These are phyloP conservation scores for Phytophthora hibernalis DNA, from an alignment of 352 stramenopile genomes.

Conservation along the genomic window DNA sequence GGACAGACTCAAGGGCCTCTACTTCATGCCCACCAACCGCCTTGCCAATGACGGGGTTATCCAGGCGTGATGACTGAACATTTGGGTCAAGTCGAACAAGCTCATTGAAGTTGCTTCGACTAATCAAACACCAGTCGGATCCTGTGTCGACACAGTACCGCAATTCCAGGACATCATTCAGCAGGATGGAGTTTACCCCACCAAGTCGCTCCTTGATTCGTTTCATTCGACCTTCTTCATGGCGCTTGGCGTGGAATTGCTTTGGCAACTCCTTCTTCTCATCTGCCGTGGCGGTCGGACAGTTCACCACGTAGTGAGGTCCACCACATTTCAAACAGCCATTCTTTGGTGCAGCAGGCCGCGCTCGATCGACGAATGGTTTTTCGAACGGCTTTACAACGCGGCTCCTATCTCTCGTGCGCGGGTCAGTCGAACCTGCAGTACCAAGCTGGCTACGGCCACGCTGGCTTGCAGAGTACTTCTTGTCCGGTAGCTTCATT, in stretches of 20 bases:
- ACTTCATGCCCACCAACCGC: constrained; percentile 14
- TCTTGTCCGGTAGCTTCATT: neutral
- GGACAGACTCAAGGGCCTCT: constrained; percentile 2
- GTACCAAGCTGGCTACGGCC: neutral
- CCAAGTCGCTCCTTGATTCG: constrained; percentile 15
- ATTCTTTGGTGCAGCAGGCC: neutral
- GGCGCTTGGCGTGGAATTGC: constrained; percentile 6
- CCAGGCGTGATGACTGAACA: too few relatives aligned
- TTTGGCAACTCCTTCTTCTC: constrained; percentile 16
- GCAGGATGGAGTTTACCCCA: constrained; percentile 4
- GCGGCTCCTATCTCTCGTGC: too few relatives aligned
- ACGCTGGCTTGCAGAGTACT: neutral
- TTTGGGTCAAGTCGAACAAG: too few relatives aligned
- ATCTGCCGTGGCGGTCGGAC: constrained; percentile 4
- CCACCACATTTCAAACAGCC: constrained; percentile 15
- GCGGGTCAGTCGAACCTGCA: too few relatives aligned
- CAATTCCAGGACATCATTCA: constrained; percentile 5
- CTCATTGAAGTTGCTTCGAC: constrained; percentile 1
- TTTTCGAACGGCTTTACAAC: too few relatives aligned
- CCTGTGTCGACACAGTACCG: constrained; percentile 8
- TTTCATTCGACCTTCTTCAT: constrained; percentile 6
- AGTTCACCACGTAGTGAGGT: constrained; percentile 7
- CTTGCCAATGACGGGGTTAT: constrained; percentile 1
- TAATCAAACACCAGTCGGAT: constrained; percentile 11
- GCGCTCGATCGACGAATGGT: too few relatives aligned